Conservation (phyloP, 2,329 filamentous ascomycete species). For the Alternaria triticina region DNA sequence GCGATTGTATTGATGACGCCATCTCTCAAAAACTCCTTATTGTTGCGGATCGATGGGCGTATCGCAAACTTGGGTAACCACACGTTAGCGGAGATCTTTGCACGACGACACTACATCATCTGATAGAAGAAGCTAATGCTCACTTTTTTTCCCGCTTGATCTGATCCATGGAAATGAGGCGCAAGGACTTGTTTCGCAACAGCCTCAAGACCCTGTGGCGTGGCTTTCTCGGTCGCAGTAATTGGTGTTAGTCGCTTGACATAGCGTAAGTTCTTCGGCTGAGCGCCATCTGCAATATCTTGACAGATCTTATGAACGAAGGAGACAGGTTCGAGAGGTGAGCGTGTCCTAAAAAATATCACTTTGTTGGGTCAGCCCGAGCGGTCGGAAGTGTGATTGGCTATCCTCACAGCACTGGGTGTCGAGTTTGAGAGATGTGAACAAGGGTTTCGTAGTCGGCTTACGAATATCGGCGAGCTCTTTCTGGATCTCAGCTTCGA, state of each 20-base stretch:
- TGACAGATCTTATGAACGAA: conserved; percentile 65
- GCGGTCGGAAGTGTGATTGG: not conserved
- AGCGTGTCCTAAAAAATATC: conserved; percentile 63
- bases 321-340: conserved; percentile 65
- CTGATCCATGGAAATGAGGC: conserved; percentile 65
- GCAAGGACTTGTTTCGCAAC: conserved; percentile 68
- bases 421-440: conserved; percentile 61
- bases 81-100: conserved; percentile 25
- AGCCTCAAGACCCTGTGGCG: conserved; percentile 69
- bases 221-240: conserved; percentile 68
- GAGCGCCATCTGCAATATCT: conserved; percentile 59
- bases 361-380: conserved; percentile 49
- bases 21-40: conserved; percentile 71
- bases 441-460: conserved; percentile 56
- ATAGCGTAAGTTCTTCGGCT: conserved; percentile 62
- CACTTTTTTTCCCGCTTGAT: conserved; percentile 60
- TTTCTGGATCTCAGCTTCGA: conserved; percentile 74
- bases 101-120: conserved; percentile 11
- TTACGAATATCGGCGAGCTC: conserved; percentile 71
- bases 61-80: conserved; percentile 73
- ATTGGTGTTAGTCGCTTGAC: conserved; percentile 68
- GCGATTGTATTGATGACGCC: conserved; percentile 75
- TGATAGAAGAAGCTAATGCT: conserved; percentile 25
- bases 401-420: conserved; percentile 59
- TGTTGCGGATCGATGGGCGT: conserved; percentile 76